Conservation (phyloP, 2,329 filamentous ascomycete species). For the Colletotrichum euphorbiae region DNA sequence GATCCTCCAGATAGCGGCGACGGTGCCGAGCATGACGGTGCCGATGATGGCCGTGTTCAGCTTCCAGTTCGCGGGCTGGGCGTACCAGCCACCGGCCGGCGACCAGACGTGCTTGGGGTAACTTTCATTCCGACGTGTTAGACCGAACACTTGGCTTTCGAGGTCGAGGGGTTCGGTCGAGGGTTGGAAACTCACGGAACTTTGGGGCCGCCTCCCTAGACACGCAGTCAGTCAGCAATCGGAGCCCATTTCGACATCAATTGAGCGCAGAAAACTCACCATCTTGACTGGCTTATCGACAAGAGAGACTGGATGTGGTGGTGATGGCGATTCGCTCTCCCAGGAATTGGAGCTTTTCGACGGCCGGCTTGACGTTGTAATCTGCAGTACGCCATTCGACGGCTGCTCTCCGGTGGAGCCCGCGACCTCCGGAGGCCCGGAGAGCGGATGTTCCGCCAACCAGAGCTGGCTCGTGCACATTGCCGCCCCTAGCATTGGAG, state of each 20-base stretch:
- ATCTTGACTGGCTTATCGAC: constrained; percentile 62
- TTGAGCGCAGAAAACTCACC: constrained; percentile 54
- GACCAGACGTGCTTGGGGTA: constrained; percentile 99
- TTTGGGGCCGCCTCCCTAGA: constrained; percentile 79
- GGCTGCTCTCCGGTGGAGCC: constrained; percentile 27
- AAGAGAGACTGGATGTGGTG: constrained; percentile 44
- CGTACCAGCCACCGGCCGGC: constrained; percentile 96
- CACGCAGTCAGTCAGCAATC: constrained; percentile 53
- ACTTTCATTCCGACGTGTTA: constrained; percentile 58
- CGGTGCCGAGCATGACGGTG: constrained; percentile 74
- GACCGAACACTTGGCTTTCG: constrained; percentile 38
- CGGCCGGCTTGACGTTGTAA: constrained; percentile 30
- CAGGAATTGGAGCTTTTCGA: constrained; percentile 34
- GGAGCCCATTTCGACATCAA: neutral
- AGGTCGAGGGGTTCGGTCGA: constrained; percentile 28
- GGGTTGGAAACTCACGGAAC: constrained; percentile 61
- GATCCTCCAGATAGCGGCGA: constrained; percentile 75
- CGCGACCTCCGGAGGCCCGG: constrained; percentile 26
- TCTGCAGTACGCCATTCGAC: constrained; percentile 26
- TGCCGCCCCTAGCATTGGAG: constrained; percentile 27
- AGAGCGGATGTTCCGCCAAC: constrained; percentile 30
- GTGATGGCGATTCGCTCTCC: constrained; percentile 41
- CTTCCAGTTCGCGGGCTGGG: constrained; percentile 95
- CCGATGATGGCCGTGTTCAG: constrained; percentile 85
- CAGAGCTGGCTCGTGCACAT: constrained; percentile 30